Conservation (phyloP, 352 stramenopile genomes). For the Phytophthora cajani region DNA sequence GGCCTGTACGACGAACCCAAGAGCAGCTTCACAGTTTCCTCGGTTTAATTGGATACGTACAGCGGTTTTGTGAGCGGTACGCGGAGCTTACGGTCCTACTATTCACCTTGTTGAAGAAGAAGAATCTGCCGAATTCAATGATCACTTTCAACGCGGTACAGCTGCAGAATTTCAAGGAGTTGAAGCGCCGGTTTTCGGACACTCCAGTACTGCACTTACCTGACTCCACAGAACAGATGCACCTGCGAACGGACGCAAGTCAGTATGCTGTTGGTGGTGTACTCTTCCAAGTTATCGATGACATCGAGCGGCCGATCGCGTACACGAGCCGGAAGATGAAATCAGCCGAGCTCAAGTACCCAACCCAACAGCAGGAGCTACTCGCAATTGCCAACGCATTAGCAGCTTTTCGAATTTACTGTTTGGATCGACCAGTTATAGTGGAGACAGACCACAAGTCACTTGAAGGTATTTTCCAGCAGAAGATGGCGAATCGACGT, state of each 20-base stretch:
- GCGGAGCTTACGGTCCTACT: not conserved
- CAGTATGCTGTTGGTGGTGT: not conserved
- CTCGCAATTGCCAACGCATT: not conserved
- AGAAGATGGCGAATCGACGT: not conserved
- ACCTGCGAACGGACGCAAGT: not conserved
- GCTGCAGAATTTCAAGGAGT: not conserved
- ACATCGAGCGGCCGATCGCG: not conserved
- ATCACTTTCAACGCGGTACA: not conserved
- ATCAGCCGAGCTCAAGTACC: not conserved
- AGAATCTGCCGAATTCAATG: slow-evolving; percentile 9
- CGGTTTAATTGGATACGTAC: not conserved
- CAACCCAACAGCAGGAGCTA: not conserved
- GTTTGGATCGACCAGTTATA: not conserved
- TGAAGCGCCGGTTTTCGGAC: not conserved
- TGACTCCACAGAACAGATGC: not conserved
- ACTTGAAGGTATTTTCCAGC: slow-evolving; percentile 1
- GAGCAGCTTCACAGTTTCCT: not conserved
- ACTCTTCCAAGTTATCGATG: not conserved
- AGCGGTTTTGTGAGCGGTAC: not conserved
- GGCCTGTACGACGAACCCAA: not conserved
- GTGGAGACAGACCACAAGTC: not conserved
- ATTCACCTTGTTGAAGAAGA: not conserved
- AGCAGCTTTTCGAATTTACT: not conserved
- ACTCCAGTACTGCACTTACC: not conserved
- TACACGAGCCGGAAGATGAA: not conserved